A percentile compares a stretch with the other conserved stretches of the same genome.
Conservation (phyloP, 305 asterid genomes). For the Fraxinus sp. region DNA sequence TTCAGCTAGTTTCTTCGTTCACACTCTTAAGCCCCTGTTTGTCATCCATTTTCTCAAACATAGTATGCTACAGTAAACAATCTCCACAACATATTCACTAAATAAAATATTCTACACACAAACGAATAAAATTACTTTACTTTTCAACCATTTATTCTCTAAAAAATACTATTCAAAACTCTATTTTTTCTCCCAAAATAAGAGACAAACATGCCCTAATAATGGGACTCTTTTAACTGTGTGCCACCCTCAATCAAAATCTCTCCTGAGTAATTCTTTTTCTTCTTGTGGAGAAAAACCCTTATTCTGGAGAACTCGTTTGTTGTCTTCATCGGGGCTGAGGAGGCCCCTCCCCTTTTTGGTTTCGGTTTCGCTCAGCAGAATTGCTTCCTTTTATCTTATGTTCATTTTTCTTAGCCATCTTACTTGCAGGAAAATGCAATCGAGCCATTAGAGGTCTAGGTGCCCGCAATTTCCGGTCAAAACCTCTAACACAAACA, state of each 20-base stretch:
- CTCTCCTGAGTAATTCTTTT: background rate
- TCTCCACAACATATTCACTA: no score
- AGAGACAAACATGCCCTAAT: background rate
- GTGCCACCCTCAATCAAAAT: slow-evolving; percentile 6
- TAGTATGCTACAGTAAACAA: no score
- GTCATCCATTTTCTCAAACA: no score
- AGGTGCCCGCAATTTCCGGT: slow-evolving; percentile 62
- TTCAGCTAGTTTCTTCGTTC: background rate
- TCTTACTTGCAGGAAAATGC: slow-evolving; percentile 68
- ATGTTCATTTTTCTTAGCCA: slow-evolving; percentile 39
- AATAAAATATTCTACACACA: no score
- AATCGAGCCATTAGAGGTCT: slow-evolving; percentile 70
- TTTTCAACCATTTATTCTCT: no score
- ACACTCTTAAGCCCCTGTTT: background rate
- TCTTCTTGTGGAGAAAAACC: slow-evolving; percentile 1
- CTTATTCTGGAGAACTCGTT: slow-evolving; percentile 19
- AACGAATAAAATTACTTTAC: no score
- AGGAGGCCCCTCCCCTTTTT: slow-evolving; percentile 22
- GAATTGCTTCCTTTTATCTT: slow-evolving; percentile 25
- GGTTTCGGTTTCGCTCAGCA: background rate
- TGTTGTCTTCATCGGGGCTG: slow-evolving; percentile 23
- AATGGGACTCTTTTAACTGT: slow-evolving; percentile 22
- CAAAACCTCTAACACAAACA: slow-evolving; percentile 92
- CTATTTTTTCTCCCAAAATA: no score
- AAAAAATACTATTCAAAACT: no score